Conservation (phyloP, 768 basidiomycete species). For the Exidia glandulosa region DNA sequence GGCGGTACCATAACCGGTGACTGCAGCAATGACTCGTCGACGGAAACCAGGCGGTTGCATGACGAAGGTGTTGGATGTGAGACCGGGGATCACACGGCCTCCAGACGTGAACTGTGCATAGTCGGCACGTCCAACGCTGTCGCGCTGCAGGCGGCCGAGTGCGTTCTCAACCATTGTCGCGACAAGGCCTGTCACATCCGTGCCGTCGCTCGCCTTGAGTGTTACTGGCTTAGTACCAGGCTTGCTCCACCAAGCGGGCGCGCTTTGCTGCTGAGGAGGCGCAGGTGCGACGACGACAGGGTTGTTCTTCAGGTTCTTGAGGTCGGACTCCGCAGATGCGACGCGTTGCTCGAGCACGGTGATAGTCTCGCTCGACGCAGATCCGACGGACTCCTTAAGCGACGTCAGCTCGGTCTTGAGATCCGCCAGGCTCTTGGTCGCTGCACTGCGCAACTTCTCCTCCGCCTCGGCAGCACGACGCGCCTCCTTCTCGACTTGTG, state of each 20-base stretch:
- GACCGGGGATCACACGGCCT: conserved; percentile 64
- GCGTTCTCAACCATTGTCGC: conserved; percentile 66
- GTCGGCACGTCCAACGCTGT: conserved; percentile 71
- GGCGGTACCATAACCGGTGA: conserved; percentile 47
- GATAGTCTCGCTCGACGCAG: conserved; percentile 22
- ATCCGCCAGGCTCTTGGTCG: conserved; percentile 34
- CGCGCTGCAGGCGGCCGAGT: conserved; percentile 56
- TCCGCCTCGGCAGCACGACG: conserved; percentile 42
- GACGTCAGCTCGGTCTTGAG: conserved; percentile 48
- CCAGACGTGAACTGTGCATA: conserved; percentile 80
- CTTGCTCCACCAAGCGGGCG: conserved; percentile 49
- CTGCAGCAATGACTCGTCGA: conserved; percentile 37
- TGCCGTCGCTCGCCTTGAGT: conserved; percentile 67
- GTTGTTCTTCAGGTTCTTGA: conserved; percentile 1
- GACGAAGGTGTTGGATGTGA: conserved; percentile 75
- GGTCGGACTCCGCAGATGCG: conserved; percentile 3
- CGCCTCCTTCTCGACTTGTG: conserved; percentile 44
- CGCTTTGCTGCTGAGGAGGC: background rate
- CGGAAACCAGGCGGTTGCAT: conserved; percentile 36
- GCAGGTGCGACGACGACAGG: conserved; percentile 27
- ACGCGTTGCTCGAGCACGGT: conserved; percentile 15
- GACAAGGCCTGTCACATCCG: conserved; percentile 62
- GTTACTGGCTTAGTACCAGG: conserved; percentile 37
- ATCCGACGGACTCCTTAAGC: conserved; percentile 14
- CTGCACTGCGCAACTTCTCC: conserved; percentile 31